Percentiles rank a stretch among this genome's conserved stretches.
Conservation (phyloP, 306 rosid genomes). For the Crataegus laevigata region DNA sequence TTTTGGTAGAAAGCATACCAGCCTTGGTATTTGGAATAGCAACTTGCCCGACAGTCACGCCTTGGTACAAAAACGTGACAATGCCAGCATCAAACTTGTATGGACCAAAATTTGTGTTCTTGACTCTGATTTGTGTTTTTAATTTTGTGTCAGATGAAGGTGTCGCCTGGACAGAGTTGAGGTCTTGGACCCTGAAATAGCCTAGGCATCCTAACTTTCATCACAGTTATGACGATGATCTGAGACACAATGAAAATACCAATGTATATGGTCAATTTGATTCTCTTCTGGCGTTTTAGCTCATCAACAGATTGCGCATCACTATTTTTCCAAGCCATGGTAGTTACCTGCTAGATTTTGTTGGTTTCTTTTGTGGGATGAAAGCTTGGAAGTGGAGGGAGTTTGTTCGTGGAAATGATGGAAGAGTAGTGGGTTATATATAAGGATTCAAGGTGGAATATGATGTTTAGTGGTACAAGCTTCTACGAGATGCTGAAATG, state of each 20-base stretch:
- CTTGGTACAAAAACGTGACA: not conserved
- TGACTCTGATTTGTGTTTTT: conserved; percentile 1
- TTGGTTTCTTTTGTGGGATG: not conserved
- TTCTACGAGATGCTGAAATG: not conserved
- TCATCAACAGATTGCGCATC: not conserved
- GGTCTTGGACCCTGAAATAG: not conserved
- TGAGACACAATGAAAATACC: conserved; percentile 16
- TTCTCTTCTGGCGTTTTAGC: not conserved
- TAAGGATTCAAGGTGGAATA: too few species aligned
- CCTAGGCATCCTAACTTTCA: not conserved
- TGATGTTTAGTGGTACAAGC: not conserved
- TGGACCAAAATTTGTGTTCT: conserved; percentile 9
- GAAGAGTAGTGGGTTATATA: not conserved
- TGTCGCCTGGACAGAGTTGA: not conserved
- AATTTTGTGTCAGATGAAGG: conserved; percentile 2
- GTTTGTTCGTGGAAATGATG: not conserved
- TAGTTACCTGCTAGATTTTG: not conserved
- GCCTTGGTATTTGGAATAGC: not conserved
- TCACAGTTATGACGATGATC: conserved; percentile 2
- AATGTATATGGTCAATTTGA: conserved; percentile 2
- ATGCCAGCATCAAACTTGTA: not conserved
- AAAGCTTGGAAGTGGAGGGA: not conserved
- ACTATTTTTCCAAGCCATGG: not conserved
- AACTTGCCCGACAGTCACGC: not conserved
- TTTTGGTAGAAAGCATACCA: conserved; percentile 4